phyloP scores from a whole-genome alignment of 2,329 filamentous ascomycete species.

The Biscogniauxia marginata region DNA sequence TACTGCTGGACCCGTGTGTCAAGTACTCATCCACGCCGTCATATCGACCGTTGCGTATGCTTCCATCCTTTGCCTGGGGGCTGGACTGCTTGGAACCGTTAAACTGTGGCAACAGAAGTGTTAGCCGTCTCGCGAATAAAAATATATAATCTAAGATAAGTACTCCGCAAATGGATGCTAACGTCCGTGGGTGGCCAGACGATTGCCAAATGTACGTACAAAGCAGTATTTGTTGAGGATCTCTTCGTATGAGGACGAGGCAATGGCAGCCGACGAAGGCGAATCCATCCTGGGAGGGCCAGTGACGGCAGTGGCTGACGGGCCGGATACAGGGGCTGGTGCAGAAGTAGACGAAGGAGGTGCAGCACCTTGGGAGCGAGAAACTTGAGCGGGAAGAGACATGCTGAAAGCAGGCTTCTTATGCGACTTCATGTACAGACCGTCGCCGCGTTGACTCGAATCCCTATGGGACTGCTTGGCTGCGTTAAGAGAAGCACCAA shows the following conservation, averaged over 20 bases:
- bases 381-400: slow-evolving; percentile 14
- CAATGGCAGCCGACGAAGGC: slow-evolving; percentile 54
- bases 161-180: slow-evolving; percentile 9
- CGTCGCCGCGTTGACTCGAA: slow-evolving; percentile 50
- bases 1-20: slow-evolving; percentile 34
- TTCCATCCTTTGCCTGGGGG: slow-evolving; percentile 50
- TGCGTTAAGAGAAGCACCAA: slow-evolving; percentile 84
- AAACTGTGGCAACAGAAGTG: slow-evolving; percentile 47
- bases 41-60: slow-evolving; percentile 41
- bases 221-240: slow-evolving; percentile 99
- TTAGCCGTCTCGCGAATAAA: slow-evolving; percentile 20
- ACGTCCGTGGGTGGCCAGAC: slow-evolving; percentile 16
- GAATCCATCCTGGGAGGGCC: slow-evolving; percentile 46
- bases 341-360: slow-evolving; percentile 2
- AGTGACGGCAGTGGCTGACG: slow-evolving; percentile 8
- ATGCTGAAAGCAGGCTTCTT: slow-evolving; percentile 35
- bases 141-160: slow-evolving; percentile 5
- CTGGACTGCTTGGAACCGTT: slow-evolving; percentile 56
- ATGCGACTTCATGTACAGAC: slow-evolving; percentile 55
- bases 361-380: slow-evolving; percentile 3
- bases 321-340: slow-evolving; percentile 7
- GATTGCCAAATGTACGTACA: slow-evolving; percentile 68
- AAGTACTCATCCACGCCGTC: slow-evolving; percentile 41
- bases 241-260: slow-evolving; percentile 91
- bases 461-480: slow-evolving; percentile 75